These are phyloP conservation scores for Cymbidium sinense DNA, from an alignment of 106 monocot species.

Conservation along the genomic window DNA sequence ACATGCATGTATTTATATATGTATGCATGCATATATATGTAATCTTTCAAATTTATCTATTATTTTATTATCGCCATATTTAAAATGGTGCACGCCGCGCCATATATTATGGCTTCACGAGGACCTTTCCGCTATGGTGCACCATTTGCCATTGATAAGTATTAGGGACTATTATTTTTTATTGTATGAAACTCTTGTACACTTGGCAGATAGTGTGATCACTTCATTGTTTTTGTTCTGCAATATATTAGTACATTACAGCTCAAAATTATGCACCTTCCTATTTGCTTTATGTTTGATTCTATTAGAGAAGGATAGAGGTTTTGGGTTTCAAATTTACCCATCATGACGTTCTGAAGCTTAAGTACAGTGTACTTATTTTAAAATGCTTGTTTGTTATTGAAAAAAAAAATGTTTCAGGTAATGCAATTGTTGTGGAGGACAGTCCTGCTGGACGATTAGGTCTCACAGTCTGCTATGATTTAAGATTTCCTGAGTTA, in stretches of 20 bases:
- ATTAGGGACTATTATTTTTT: neutral
- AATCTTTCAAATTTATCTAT: too few species aligned
- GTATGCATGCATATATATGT: too few species aligned
- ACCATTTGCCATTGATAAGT: neutral
- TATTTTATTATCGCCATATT: too few species aligned
- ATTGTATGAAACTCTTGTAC: neutral
- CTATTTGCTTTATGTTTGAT: neutral
- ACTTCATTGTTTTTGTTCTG: neutral
- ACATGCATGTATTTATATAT: too few species aligned
- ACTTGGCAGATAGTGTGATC: neutral
- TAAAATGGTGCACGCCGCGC: too few species aligned
- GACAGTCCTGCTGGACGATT: slow-evolving; percentile 78
- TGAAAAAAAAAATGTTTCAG: slow-evolving; percentile 22
- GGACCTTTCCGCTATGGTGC: too few species aligned
- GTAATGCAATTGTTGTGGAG: slow-evolving; percentile 44
- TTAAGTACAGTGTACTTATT: neutral
- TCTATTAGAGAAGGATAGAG: neutral
- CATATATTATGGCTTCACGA: too few species aligned
- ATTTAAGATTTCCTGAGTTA: slow-evolving; percentile 90
- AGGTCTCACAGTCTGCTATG: slow-evolving; percentile 92
- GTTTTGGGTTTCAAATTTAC: neutral
- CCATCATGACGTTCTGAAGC: neutral
- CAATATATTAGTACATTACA: neutral
- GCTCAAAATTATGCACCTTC: neutral
- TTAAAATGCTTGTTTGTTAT: neutral